Conservation (phyloP, 345 rosid genomes). For the Brassica rapa region DNA sequence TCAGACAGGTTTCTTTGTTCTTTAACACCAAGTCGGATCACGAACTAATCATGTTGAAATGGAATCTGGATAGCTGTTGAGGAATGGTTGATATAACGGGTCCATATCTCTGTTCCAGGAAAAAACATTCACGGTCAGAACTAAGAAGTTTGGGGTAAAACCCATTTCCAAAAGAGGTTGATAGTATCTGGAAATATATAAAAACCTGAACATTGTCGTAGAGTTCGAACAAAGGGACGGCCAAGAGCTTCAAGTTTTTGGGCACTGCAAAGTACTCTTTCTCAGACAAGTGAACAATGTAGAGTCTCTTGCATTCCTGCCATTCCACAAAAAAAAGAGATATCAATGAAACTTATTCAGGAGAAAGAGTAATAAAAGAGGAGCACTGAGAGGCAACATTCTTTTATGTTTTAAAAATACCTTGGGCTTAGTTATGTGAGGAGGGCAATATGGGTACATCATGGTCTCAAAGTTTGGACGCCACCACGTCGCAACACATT, state of each 20-base stretch:
- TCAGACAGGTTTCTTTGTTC: slow-evolving; percentile 14
- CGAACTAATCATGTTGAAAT: slow-evolving; percentile 82
- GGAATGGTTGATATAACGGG: slow-evolving; percentile 96
- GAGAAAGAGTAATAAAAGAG: slow-evolving; percentile 2
- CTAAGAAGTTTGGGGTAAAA: not conserved
- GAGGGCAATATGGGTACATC: slow-evolving; percentile 98
- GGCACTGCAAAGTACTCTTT: slow-evolving; percentile 98
- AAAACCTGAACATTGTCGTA: slow-evolving; percentile 89
- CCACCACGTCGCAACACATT: slow-evolving; percentile 98
- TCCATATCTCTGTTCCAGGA: slow-evolving; percentile 75
- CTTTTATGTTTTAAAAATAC: slow-evolving; percentile 31
- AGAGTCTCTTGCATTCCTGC: slow-evolving; percentile 99
- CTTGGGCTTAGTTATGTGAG: slow-evolving; percentile 96
- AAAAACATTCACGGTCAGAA: not conserved
- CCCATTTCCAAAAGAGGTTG: slow-evolving; percentile 7
- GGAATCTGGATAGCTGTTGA: slow-evolving; percentile 96
- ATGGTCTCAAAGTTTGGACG: slow-evolving; percentile 98
- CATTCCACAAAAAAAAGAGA: slow-evolving; percentile 21
- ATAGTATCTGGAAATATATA: not conserved
- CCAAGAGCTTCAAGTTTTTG: slow-evolving; percentile 93
- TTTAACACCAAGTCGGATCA: slow-evolving; percentile 39
- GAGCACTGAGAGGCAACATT: not conserved
- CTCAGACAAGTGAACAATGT: slow-evolving; percentile 88
- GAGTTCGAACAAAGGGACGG: slow-evolving; percentile 96
- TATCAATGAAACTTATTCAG: slow-evolving; percentile 4